Base-by-base conservation (phyloP, 345 rosid genomes). In the Geranium brycei region DNA sequence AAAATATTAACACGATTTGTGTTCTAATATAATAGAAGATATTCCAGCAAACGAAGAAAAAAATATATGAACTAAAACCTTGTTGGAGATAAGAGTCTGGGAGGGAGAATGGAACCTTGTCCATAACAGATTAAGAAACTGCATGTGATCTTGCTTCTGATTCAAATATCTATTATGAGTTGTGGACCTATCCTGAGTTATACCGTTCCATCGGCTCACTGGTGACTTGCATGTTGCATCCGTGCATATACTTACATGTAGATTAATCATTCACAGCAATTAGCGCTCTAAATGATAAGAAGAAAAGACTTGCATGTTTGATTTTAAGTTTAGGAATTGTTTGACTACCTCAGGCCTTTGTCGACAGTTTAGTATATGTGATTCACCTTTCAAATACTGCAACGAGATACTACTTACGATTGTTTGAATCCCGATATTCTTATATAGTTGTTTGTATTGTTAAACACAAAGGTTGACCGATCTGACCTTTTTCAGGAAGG, bases 401-500 rank as follows among this genome's bases (percentile, higher is more conserved):
- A 47, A 47, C 11, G 14, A 47, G 14, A 47, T 47, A 47, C 16
- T 19, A 6, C 30, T 59, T 62, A 38, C 31, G 10, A 62, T 51
- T 62, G 31, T 41, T 38, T 38, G 28, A 53, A 62, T 41, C 40
- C 55, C 5, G 31, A 23, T 38, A 4, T 47, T 40, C 16, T 19
- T 16, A 10, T n/a, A 62, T 64, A 38, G 41, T 31, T 64, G 14
- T 23, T 23, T 58, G 19, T 63, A 10, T 51, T 51, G 32, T 41
- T 17, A 8, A 41, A 30, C 3, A 7, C n/a, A 13, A 4, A 16
- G 19, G 14, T 30, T 32, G 32, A 7, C n/a, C 15, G 4, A 18
- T 63, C 55, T n/a, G 53, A 55, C 31, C 40, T 51, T 66, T 57
- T 55, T 51, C 82, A 89, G 93, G 89, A 75, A 89, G 79, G 78